Evolutionary conservation across 805 yeast species (phyloP).

Genomic region (Kuraishia ogatae): DNA sequence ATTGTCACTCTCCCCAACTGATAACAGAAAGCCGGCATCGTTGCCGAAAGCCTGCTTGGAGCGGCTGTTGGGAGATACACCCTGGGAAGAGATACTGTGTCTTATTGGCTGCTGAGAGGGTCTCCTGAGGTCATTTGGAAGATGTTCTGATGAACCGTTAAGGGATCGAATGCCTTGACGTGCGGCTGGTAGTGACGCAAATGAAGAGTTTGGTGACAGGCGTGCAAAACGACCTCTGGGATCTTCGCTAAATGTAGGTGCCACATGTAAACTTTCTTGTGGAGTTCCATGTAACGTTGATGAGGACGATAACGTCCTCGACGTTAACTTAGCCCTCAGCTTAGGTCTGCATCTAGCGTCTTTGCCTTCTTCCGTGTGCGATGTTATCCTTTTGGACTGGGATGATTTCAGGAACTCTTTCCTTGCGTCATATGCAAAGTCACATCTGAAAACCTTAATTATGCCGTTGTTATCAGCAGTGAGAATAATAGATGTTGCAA

Average conservation of each 20-base stretch:
- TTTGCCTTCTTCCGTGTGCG: conserved; percentile 4
- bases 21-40: not conserved
- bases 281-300: not conserved
- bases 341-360: not conserved
- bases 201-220: not conserved
- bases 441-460: conserved; percentile 75
- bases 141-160: not conserved
- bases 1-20: not conserved
- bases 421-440: conserved; percentile 47
- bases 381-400: not conserved
- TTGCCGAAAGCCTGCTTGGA: not conserved
- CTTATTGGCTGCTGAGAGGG: not conserved
- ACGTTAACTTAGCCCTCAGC: not conserved
- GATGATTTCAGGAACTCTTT: conserved; percentile 10
- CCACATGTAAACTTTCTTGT: not conserved
- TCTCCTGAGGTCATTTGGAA: not conserved
- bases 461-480: conserved; percentile 70
- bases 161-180: not conserved
- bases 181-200: not conserved
- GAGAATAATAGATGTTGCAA: conserved; percentile 43
- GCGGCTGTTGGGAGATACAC: not conserved
- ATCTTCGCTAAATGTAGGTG: not conserved
- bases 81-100: not conserved
- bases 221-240: not conserved
- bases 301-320: not conserved